These are phyloP conservation scores for Podila minutissima DNA, from an alignment of 192 early-diverging fungal species.

Conservation along the genomic window DNA sequence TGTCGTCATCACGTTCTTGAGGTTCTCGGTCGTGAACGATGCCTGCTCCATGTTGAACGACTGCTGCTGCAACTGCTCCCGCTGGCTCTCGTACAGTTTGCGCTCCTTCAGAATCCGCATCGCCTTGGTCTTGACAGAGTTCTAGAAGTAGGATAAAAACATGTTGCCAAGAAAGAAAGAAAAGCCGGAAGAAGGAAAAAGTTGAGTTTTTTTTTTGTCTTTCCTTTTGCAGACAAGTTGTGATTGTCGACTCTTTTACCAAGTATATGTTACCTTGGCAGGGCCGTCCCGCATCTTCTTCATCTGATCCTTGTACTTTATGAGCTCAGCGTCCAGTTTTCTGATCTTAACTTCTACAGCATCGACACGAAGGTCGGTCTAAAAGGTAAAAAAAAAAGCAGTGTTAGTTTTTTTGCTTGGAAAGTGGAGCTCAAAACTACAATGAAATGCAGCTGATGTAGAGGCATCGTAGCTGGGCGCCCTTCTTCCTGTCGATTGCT, in stretches of 20 bases:
- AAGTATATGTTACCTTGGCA: slow-evolving; percentile 31
- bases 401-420: background rate
- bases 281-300: slow-evolving; percentile 91
- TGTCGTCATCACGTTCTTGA: slow-evolving; percentile 96
- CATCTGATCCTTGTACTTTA: slow-evolving; percentile 94
- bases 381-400: background rate
- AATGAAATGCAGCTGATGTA: background rate
- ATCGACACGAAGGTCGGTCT: slow-evolving; percentile 89
- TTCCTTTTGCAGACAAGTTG: background rate
- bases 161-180: background rate
- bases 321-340: slow-evolving; percentile 93
- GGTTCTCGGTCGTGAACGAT: slow-evolving; percentile 89
- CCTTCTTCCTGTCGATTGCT: slow-evolving; percentile 6
- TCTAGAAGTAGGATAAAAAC: slow-evolving; percentile 56
- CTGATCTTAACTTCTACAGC: slow-evolving; percentile 94
- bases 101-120: slow-evolving; percentile 92
- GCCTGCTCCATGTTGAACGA: slow-evolving; percentile 99
- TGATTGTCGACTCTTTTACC: background rate
- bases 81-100: slow-evolving; percentile 94
- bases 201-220: no score
- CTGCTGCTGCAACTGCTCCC: slow-evolving; percentile 95
- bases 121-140: slow-evolving; percentile 92
- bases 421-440: background rate
- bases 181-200: background rate
- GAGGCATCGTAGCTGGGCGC: background rate